These are phyloP conservation scores for Mollisiaceae sp. DNA, from an alignment of 2,329 filamentous ascomycete genomes.

Conservation along the genomic window DNA sequence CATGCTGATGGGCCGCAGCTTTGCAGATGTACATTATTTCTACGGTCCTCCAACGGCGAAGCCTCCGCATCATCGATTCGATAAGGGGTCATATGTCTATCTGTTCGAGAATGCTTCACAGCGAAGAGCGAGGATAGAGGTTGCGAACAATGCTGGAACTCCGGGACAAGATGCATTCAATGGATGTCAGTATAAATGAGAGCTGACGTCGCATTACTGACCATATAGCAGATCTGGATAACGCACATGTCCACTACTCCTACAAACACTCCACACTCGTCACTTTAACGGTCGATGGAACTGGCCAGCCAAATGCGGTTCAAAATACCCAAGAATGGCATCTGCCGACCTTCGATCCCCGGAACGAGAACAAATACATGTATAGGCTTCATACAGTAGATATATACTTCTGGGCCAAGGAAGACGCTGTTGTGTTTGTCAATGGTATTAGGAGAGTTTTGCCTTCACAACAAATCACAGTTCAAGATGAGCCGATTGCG, in stretches of 20 bases:
- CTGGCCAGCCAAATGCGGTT: constrained; percentile 34
- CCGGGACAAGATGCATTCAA: constrained; percentile 81
- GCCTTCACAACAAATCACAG: constrained; percentile 62
- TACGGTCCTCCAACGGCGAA: constrained; percentile 70
- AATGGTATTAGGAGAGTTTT: constrained; percentile 70
- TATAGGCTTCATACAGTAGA: constrained; percentile 78
- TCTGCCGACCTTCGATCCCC: constrained; percentile 72
- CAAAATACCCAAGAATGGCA: constrained; percentile 69
- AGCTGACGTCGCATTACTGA: constrained; percentile 10
- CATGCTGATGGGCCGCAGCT: constrained; percentile 53
- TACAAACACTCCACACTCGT: constrained; percentile 77
- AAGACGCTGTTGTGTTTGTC: constrained; percentile 73
- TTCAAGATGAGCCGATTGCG: constrained; percentile 67
- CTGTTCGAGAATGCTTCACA: constrained; percentile 75
- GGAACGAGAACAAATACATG: constrained; percentile 78
- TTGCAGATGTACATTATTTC: constrained; percentile 80
- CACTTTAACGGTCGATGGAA: constrained; percentile 65
- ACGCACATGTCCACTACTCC: constrained; percentile 68
- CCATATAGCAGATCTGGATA: constrained; percentile 64
- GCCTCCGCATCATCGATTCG: constrained; percentile 80
- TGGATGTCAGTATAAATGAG: constrained; percentile 64
- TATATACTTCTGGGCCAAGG: constrained; percentile 79
- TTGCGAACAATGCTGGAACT: constrained; percentile 76
- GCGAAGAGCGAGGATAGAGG: constrained; percentile 71
- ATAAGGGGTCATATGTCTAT: constrained; percentile 81